Conservation (phyloP, 371 early-diverging fungal species). For the Zychaea mexicana region DNA sequence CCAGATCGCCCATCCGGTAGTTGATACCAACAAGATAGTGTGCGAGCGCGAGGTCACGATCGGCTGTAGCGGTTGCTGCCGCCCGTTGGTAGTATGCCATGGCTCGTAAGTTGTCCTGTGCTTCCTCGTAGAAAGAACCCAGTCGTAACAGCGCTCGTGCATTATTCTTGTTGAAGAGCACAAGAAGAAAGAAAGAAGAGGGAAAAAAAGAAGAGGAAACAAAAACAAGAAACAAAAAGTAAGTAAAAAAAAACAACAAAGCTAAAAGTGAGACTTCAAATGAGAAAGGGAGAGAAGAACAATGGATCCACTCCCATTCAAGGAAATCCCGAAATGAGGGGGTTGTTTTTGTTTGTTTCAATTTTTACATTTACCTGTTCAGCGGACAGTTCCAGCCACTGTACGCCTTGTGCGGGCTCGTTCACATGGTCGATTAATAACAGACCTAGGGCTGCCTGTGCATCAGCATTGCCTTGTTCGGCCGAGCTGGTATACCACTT, state of each 20-base stretch:
- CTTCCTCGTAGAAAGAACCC: slow-evolving; percentile 11
- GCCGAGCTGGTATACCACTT: slow-evolving; percentile 20
- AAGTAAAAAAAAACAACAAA: background rate
- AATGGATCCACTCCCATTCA: background rate
- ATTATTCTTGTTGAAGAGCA: background rate
- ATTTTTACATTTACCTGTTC: slow-evolving; percentile 7
- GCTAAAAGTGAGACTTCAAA: background rate
- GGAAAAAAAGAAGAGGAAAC: background rate
- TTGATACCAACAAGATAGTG: slow-evolving; percentile 30
- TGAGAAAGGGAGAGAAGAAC: background rate
- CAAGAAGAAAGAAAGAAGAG: background rate
- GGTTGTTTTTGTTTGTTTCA: slow-evolving; percentile 7
- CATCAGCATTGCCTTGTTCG: slow-evolving; percentile 41
- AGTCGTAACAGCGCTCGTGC: slow-evolving; percentile 8
- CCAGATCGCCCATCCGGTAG: slow-evolving; percentile 21
- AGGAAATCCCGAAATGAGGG: background rate
- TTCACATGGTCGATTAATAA: slow-evolving; percentile 26
- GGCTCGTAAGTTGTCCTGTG: slow-evolving; percentile 2
- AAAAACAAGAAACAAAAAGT: no score
- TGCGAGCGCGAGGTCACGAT: slow-evolving; percentile 12
- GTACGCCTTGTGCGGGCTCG: background rate
- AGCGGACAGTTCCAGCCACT: slow-evolving; percentile 18
- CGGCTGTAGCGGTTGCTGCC: slow-evolving; percentile 6
- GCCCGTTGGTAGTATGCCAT: slow-evolving; percentile 10
- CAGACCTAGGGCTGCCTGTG: slow-evolving; percentile 50